Evolutionary conservation across 2,329 filamentous ascomycete species (phyloP), one percentile per base, ranked within the genome.

Genomic region (Fusarium udum): DNA sequence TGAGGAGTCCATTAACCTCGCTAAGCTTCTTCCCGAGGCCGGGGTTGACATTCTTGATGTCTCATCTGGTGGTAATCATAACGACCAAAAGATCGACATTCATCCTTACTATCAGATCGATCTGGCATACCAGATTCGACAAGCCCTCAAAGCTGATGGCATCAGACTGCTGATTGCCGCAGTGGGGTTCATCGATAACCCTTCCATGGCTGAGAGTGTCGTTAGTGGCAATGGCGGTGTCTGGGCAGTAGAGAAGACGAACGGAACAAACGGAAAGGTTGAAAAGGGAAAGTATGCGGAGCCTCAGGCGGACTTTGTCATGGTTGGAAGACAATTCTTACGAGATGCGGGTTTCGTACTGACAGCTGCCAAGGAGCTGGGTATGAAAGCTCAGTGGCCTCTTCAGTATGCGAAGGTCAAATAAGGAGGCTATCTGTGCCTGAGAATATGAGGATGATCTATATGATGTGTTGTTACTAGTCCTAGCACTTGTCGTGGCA

Each of bases 11-110:
- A 80, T 81, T 43, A 69, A 69, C 4, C 71, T 82, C 7, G 76
- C 77, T 15, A 79, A 78, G 77, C 84, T 92, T 14, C 87, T 97
- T 1, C 92, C 93, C 0, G 88, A 87, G 1, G 85, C 87, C 12
- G 95, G 95, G 28, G 88, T 97, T 48, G 95, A 97, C 79, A 84
- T 97, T 24, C 86, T 97, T 32, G 95, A 97, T 80, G 90, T 97
- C 58, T 94, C 91, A 74, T 91, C 91, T 1, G 94, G 91, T 34
- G 95, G 93, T 32, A 92, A 93, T 78, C 88, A 90, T 79, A 81
- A 84, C 24, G 79, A 82, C 46, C 91, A 92, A 78, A 84, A 90
- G 79, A 89, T 94, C 68, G 81, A 88, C 20, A 76, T 86, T 16
- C 87, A 88, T 49, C 88, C 89, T 52, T 89, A 91, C 3, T 95